Conservation (phyloP, 345 rosid genomes). For the Jatropha curcas region DNA sequence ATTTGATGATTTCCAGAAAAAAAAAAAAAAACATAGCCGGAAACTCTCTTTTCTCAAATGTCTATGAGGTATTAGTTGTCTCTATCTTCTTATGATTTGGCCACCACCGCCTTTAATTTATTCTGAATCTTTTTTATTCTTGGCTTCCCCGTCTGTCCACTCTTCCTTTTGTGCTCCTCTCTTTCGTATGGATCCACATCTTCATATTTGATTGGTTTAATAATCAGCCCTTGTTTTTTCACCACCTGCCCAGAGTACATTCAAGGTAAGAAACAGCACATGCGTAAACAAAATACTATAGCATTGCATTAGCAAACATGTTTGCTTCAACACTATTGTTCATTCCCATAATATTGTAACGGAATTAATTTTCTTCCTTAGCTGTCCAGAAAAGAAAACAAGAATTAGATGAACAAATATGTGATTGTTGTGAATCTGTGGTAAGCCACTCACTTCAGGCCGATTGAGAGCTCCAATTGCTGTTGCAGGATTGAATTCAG, state of each 20-base stretch:
- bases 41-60: too few relatives aligned
- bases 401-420: not conserved
- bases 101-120: conserved; percentile 17
- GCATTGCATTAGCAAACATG: not conserved
- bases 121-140: not conserved
- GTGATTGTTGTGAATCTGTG: not conserved
- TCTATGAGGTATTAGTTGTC: too few relatives aligned
- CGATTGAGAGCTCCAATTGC: conserved; percentile 65
- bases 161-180: conserved; percentile 31
- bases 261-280: not conserved
- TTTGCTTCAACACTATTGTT: not conserved
- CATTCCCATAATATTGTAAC: not conserved
- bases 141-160: conserved; percentile 40
- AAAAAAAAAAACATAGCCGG: too few relatives aligned
- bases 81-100: conserved; percentile 6
- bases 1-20: too few relatives aligned
- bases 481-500: conserved; percentile 83
- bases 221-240: conserved; percentile 72
- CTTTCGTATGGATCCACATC: conserved; percentile 66
- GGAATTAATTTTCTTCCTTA: not conserved
- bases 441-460: conserved; percentile 59
- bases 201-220: conserved; percentile 73
- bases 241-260: conserved; percentile 52
- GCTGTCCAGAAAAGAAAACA: not conserved
- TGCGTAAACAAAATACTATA: not conserved